Conservation (phyloP, 2,329 filamentous ascomycete species). For the Periconia macrospinosa region DNA sequence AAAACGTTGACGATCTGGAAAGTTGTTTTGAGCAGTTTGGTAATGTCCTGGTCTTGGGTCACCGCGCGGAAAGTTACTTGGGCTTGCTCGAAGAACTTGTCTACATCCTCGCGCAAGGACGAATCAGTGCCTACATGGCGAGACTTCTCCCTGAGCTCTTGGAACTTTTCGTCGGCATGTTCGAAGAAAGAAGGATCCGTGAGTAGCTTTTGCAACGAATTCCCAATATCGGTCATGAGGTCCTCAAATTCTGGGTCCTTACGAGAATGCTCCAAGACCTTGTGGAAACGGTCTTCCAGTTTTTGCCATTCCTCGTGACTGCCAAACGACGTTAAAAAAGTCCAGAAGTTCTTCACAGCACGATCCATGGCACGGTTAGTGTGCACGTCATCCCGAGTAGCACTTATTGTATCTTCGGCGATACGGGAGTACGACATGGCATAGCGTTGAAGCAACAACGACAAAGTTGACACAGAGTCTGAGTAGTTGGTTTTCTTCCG, state of each 20-base stretch:
- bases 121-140: conserved; percentile 65
- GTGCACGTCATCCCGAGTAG: conserved; percentile 70
- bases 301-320: conserved; percentile 73
- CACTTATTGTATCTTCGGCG: conserved; percentile 66
- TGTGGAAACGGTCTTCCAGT: conserved; percentile 68
- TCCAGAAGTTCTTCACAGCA: conserved; percentile 80
- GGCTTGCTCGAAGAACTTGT: conserved; percentile 69
- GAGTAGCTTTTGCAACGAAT: conserved; percentile 76
- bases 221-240: conserved; percentile 72
- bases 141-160: conserved; percentile 60
- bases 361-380: conserved; percentile 74
- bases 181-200: conserved; percentile 87
- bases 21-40: conserved; percentile 67
- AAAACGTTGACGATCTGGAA: conserved; percentile 70
- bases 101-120: conserved; percentile 71
- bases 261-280: conserved; percentile 72
- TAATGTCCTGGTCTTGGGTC: conserved; percentile 70
- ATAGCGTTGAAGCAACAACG: conserved; percentile 76
- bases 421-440: conserved; percentile 75
- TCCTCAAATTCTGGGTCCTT: conserved; percentile 82
- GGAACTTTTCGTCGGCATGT: conserved; percentile 67
- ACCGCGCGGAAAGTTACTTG: conserved; percentile 70
- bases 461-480: conserved; percentile 79
- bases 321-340: conserved; percentile 78
- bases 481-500: conserved; percentile 79